Base-by-base conservation (phyloP, 192 early-diverging fungal species). In the Pilaira anomala region DNA sequence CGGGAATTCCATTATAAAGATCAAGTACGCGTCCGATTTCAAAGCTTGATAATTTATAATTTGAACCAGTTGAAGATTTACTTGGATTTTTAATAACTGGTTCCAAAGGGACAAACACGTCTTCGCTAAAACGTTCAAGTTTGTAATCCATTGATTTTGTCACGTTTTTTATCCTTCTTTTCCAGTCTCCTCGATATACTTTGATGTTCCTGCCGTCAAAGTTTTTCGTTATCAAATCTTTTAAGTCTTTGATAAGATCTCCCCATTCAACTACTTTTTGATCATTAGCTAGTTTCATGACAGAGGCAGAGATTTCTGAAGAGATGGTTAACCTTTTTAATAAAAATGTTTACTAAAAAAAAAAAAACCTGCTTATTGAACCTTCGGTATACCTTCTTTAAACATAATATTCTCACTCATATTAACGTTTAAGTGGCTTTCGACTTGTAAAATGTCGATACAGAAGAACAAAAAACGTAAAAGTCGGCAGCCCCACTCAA, bases 361-460 rank as follows among this genome's bases (percentile, higher is more conserved):
- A n/a, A n/a, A n/a, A n/a, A n/a, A n/a, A n/a, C n/a, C n/a, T n/a
- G n/a, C 1, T 30, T 30, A 16, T 13, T 30, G 28, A 54, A 7
- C 3, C 25, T 2, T 54, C 16, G 8, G 21, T 21, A 19, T 57
- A 57, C 55, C 36, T 41, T 57, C 39, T 57, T 57, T 57, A n/a
- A 57, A 57, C 26, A 57, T 41, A 57, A 57, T 42, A 22, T 57
- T 57, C 6, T 57, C 55, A 22, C 30, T 57, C 30, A 41, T 57
- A n/a, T n/a, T n/a, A n/a, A n/a, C n/a, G n/a, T n/a, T n/a, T n/a
- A n/a, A n/a, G n/a, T n/a, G n/a, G n/a, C n/a, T n/a, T n/a, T n/a
- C n/a, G n/a, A n/a, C n/a, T n/a, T n/a, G n/a, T n/a, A n/a, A n/a
- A n/a, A n/a, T n/a, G n/a, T n/a, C n/a, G n/a, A n/a, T n/a, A n/a